A percentile compares a stretch with the other conserved stretches of the same genome.
phyloP scores from a whole-genome alignment of 345 rosid genomes.

The Crucihimalaya himalaica region DNA sequence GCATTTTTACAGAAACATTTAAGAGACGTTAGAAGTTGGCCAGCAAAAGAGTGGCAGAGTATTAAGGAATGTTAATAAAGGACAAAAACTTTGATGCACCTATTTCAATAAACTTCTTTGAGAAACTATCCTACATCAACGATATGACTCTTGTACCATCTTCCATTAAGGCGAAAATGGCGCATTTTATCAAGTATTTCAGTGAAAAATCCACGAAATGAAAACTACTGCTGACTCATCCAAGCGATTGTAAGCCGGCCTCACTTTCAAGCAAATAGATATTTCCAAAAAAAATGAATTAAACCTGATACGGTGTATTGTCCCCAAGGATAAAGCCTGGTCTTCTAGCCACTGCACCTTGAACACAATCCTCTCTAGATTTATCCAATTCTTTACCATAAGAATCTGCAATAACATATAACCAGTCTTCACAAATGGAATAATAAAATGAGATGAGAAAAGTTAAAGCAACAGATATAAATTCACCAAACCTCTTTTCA shows the following conservation, averaged over 20 bases:
- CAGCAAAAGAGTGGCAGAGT: constrained; percentile 16
- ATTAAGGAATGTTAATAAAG: constrained; percentile 10
- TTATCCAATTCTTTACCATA: constrained; percentile 37
- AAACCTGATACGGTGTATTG: constrained; percentile 50
- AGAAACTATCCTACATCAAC: constrained; percentile 4
- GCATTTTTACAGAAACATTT: constrained; percentile 29
- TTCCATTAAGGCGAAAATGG: neutral
- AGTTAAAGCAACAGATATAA: neutral
- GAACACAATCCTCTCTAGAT: constrained; percentile 35
- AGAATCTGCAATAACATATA: constrained; percentile 43
- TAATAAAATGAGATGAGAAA: neutral
- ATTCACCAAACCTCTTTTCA: constrained; percentile 41
- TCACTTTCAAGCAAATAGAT: constrained; percentile 1
- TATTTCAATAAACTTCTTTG: constrained; percentile 3
- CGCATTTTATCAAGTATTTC: neutral
- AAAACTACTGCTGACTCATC: neutral
- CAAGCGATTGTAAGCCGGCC: neutral
- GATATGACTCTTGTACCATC: constrained; percentile 4
- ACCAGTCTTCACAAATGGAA: constrained; percentile 9
- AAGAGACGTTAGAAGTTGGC: constrained; percentile 9
- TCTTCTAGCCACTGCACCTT: constrained; percentile 28
- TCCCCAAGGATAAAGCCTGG: constrained; percentile 23
- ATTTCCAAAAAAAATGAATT: constrained; percentile 10
- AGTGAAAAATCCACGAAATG: neutral
- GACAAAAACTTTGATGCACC: constrained; percentile 1